Evolutionary conservation across 208 protist genomes (phyloP), one percentile per base, ranked within the genome.

Genomic region (Acanthamoeba lenticulata): DNA sequence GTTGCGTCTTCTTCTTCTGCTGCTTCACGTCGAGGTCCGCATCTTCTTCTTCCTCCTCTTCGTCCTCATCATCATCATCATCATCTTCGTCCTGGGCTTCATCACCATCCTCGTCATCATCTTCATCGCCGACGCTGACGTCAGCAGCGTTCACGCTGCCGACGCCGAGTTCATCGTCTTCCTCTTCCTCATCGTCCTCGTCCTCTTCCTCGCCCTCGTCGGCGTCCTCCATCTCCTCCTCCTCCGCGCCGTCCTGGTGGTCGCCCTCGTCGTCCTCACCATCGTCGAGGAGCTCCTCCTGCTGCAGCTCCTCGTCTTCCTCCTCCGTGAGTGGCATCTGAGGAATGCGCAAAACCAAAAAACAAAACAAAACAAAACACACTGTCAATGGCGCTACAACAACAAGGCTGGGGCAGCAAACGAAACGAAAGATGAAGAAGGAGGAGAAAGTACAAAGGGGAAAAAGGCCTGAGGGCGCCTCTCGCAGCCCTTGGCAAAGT

Each of bases 41-140:
- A 5, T 74, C 94, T 32, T 92, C 86, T 1, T 40, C 89, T 15
- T 93, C 94, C n/a, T 83, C 44, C 13, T 27, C 44, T 15, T 45
- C 34, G 0, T 93, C 65, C 19, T 94, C 94, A 4, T 91, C 67
- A 11, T 36, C 83, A 5, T 74, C 94, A 27, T 92, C 86, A 1
- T 40, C 89, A 11, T 93, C 94, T 27, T 94, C 94, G 6, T 91
- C 86, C n/a, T 29, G 65, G 6, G 40, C 81, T 19, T 93, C 74
- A 2, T 27, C 90, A 9, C 21, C 42, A 17, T 62, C 45, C 24
- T 29, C 89, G 21, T 89, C 94, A 9, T 94, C 93, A 1, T 79
- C 83, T 6, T 15, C 5, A 17, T 69, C 62, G 15, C 6, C 79
- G 13, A 11, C 19, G 29, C 34, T n/a, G 29, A 57, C 89, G 36